These are phyloP conservation scores for Colletotrichum caudatum DNA, from an alignment of 2,329 filamentous ascomycete genomes.

Conservation along the genomic window DNA sequence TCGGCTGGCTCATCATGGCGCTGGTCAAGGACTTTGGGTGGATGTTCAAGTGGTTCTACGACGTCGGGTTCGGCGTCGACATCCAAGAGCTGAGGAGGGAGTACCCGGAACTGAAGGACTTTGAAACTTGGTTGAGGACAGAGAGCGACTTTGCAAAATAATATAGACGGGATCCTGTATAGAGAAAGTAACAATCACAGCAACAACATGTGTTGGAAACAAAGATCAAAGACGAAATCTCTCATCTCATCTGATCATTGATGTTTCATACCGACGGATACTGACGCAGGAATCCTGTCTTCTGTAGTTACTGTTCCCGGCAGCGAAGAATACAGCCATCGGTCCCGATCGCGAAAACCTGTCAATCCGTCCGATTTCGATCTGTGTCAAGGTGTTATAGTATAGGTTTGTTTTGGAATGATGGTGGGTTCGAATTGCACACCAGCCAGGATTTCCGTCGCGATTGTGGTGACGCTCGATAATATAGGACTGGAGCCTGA, in stretches of 20 bases:
- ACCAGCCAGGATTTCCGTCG: too few species aligned
- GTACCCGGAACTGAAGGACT: constrained; percentile 47
- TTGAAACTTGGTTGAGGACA: constrained; percentile 60
- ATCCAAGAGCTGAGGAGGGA: constrained; percentile 46
- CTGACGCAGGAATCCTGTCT: background rate
- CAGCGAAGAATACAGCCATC: background rate
- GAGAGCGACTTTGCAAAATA: constrained; percentile 67
- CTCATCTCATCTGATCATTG: background rate
- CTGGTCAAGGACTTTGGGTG: constrained; percentile 49
- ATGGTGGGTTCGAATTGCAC: too few species aligned
- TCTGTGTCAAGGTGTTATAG: too few species aligned
- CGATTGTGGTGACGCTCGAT: too few species aligned
- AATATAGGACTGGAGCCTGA: too few species aligned
- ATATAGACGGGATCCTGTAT: background rate
- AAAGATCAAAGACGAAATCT: too few species aligned
- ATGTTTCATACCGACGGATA: background rate
- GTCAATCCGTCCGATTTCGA: too few species aligned
- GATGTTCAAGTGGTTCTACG: constrained; percentile 55
- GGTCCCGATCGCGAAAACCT: background rate
- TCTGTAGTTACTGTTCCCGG: background rate
- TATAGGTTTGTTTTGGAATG: too few species aligned
- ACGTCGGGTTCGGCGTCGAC: constrained; percentile 52
- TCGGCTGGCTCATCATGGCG: constrained; percentile 46
- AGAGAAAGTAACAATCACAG: background rate
- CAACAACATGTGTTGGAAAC: background rate